A percentile compares a stretch with the other conserved stretches of the same genome.
These are phyloP conservation scores for Onygenales sp. DNA, from an alignment of 2,329 filamentous ascomycete species.

Conservation along the genomic window DNA sequence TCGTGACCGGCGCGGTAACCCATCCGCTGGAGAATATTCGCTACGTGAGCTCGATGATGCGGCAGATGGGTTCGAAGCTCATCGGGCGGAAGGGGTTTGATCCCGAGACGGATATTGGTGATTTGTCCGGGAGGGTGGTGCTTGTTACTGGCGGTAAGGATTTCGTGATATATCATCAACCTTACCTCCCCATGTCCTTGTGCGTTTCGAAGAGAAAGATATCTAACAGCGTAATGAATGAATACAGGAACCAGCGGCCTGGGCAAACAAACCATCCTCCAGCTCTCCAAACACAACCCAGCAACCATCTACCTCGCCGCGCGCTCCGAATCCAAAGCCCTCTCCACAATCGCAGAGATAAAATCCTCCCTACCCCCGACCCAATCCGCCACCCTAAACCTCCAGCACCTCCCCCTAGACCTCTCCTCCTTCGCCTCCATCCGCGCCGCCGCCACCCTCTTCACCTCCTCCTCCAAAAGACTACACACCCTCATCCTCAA, in stretches of 20 bases:
- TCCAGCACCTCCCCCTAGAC: constrained; percentile 40
- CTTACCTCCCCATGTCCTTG: background rate
- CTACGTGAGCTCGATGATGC: constrained; percentile 2
- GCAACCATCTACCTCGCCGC: constrained; percentile 47
- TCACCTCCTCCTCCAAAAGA: constrained; percentile 25
- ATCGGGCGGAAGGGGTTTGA: constrained; percentile 20
- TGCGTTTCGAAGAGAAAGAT: background rate
- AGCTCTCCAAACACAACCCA: constrained; percentile 43
- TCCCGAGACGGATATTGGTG: constrained; percentile 36
- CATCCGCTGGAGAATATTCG: constrained; percentile 7
- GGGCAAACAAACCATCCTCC: constrained; percentile 38
- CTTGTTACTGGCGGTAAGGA: constrained; percentile 42
- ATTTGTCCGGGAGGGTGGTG: constrained; percentile 41
- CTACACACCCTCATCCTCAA: constrained; percentile 39
- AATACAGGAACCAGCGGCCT: constrained; percentile 35
- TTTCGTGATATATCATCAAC: background rate
- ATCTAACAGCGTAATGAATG: background rate
- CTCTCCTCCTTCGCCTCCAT: constrained; percentile 43
- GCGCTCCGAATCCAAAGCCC: constrained; percentile 35
- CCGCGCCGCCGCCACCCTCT: constrained; percentile 33
- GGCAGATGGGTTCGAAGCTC: constrained; percentile 1
- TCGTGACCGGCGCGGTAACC: background rate
- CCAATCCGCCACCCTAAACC: constrained; percentile 20
- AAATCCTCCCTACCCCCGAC: constrained; percentile 19
- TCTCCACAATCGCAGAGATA: constrained; percentile 35